A percentile compares a stretch with the other conserved stretches of the same genome.
These are phyloP conservation scores for Sequoiadendron giganteum DNA, from an alignment of 75 land plant genomes.

Conservation along the genomic window DNA sequence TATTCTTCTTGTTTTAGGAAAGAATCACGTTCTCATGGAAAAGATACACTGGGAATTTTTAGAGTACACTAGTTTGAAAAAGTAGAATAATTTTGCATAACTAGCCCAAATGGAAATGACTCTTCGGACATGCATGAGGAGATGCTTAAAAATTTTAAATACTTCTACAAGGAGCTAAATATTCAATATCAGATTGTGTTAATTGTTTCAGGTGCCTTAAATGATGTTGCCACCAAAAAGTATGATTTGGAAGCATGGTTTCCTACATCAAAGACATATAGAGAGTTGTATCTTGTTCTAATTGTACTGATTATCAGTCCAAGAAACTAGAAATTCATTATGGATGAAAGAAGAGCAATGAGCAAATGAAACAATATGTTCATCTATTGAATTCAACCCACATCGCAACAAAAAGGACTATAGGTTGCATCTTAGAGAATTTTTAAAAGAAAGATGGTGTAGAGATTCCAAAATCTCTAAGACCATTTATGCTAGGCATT, in stretches of 20 bases:
- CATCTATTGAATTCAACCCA: conserved; percentile 92
- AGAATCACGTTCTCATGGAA: too few relatives aligned
- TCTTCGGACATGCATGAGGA: too few relatives aligned
- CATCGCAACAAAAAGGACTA: conserved; percentile 94
- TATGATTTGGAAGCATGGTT: conserved; percentile 98
- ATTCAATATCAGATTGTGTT: too few relatives aligned
- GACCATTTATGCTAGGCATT: conserved; percentile 65
- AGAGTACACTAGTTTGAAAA: too few relatives aligned
- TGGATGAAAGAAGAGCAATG: conserved; percentile 93
- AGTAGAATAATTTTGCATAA: too few relatives aligned
- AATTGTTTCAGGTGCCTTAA: conserved; percentile 96
- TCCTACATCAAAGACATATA: conserved; percentile 88
- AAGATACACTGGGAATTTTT: too few relatives aligned
- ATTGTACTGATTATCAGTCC: conserved; percentile 92
- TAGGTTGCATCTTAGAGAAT: conserved; percentile 92
- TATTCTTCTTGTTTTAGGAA: too few relatives aligned
- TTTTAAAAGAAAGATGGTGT: conserved; percentile 85
- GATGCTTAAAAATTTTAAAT: too few relatives aligned
- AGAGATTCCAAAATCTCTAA: conserved; percentile 63
- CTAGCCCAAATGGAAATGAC: too few relatives aligned
- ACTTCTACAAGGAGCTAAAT: too few relatives aligned
- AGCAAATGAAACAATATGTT: conserved; percentile 76
- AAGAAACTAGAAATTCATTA: conserved; percentile 83
- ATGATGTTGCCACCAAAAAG: conserved; percentile 97
- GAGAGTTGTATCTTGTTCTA: conserved; percentile 97